Evolutionary conservation across 352 stramenopile species (phyloP), one percentile per base, ranked within the genome.

Genomic region (Phytophthora macrochlamydospora): DNA sequence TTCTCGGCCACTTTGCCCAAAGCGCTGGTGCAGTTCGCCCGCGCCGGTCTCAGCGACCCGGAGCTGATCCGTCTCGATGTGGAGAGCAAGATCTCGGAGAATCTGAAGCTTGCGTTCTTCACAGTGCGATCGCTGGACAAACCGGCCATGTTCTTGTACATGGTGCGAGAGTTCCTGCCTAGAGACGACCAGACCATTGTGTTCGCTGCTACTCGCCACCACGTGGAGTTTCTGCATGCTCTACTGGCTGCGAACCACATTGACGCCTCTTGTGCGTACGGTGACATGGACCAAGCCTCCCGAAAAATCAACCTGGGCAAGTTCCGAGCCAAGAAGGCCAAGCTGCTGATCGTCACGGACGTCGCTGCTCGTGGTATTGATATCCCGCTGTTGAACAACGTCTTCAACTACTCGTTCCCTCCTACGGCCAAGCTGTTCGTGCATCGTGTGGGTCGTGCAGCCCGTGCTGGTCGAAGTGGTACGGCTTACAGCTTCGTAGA

Each of bases 221-320:
- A 99, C 78, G 97, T 98, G 7, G 98, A 99, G 77, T 99, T 99
- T 58, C 66, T 99, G n/a, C 89, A 98, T 60, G 93, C 95, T n/a
- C 66, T 99, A 24, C 72, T 98, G 6, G 76, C 73, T 6, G 86
- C 91, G 9, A 85, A 89, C 65, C 80, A 89, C 57, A 92, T 97
- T 44, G 81, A 96, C 4, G 93, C 85, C 53, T 97, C 85, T 37
- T 87, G 87, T 55, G 90, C 98, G 12, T 98, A 98, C 69, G 95
- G 95, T 64, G 83, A 94, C 58, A 98, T 98, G 95, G 95, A 98
- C 64, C 85, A 92, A 60, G 85, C 86, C n/a, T 93, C 85, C 32
- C 88, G 90, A 28, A 95, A 95, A 71, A 95, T 94, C 65, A 95
- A 94, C 72, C 81, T 97, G 54, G 89, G 87, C 72, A 94, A 95